Evolutionary conservation across 352 stramenopile genomes (phyloP).

Genomic region (Phytophthora ohioensis): DNA sequence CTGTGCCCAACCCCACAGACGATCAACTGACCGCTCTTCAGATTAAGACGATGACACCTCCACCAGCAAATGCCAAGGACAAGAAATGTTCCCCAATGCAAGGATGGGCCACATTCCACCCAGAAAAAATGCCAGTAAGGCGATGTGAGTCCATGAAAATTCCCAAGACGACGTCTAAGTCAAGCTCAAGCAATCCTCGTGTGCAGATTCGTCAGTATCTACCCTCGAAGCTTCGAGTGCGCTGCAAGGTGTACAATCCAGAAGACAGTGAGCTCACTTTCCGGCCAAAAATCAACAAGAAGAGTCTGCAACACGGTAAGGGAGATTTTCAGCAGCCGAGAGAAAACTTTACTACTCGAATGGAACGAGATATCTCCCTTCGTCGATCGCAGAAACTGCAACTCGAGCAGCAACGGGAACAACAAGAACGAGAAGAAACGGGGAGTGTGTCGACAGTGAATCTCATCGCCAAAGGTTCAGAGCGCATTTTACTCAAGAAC

Average conservation of each 20-base stretch:
- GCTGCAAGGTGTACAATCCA: slow-evolving; percentile 31
- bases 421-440: slow-evolving; percentile 32
- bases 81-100: slow-evolving; percentile 20
- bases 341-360: slow-evolving; percentile 42
- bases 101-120: slow-evolving; percentile 61
- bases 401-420: slow-evolving; percentile 29
- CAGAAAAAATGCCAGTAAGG: slow-evolving; percentile 56
- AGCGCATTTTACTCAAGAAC: slow-evolving; percentile 61
- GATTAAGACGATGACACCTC: not conserved
- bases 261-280: slow-evolving; percentile 56
- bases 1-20: not conserved
- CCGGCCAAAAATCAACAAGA: slow-evolving; percentile 62
- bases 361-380: slow-evolving; percentile 58
- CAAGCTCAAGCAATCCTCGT: slow-evolving; percentile 22
- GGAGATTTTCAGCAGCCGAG: slow-evolving; percentile 3
- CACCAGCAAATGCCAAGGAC: slow-evolving; percentile 10
- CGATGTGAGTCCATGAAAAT: slow-evolving; percentile 20
- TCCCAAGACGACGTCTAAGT: not conserved
- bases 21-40: slow-evolving; percentile 4
- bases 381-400: slow-evolving; percentile 32
- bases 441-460: slow-evolving; percentile 17
- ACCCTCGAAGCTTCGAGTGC: slow-evolving; percentile 19
- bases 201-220: slow-evolving; percentile 31
- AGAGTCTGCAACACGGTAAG: slow-evolving; percentile 4
- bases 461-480: slow-evolving; percentile 58